Evolutionary conservation across 768 basidiomycete genomes (phyloP).

Genomic region (Lentinula sp.): DNA sequence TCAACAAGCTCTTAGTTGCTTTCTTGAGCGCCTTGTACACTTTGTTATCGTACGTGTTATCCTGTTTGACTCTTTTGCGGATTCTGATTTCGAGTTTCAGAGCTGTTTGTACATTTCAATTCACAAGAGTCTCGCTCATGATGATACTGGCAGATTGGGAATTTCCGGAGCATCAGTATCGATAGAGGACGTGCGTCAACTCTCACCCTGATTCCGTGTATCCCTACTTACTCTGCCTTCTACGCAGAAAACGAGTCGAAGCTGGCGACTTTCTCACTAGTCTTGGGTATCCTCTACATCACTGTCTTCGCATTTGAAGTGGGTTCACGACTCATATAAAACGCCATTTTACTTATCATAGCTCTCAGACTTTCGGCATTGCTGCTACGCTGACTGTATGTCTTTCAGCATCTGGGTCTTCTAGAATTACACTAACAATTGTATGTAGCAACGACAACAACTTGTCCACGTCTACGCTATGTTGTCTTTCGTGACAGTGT

Average conservation of each 20-base stretch:
- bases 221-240: neutral
- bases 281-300: conserved; percentile 55
- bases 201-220: neutral
- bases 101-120: neutral
- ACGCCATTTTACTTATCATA: neutral
- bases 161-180: conserved; percentile 47
- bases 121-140: conserved; percentile 18
- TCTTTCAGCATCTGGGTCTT: conserved; percentile 5
- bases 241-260: conserved; percentile 32
- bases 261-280: conserved; percentile 50
- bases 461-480: conserved; percentile 54
- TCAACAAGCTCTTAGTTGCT: conserved; percentile 24
- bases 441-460: conserved; percentile 43
- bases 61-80: neutral
- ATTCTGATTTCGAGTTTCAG: neutral
- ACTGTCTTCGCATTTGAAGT: conserved; percentile 44
- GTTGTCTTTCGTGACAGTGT: conserved; percentile 37
- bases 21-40: conserved; percentile 52
- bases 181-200: conserved; percentile 41
- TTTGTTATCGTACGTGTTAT: conserved; percentile 50
- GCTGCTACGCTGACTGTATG: conserved; percentile 45
- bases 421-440: neutral
- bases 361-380: conserved; percentile 39
- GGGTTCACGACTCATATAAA: neutral
- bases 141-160: conserved; percentile 41